A percentile compares a stretch with the other conserved stretches of the same genome.
Conservation (phyloP, 805 yeast species). For the Yueomyces sinensis region DNA sequence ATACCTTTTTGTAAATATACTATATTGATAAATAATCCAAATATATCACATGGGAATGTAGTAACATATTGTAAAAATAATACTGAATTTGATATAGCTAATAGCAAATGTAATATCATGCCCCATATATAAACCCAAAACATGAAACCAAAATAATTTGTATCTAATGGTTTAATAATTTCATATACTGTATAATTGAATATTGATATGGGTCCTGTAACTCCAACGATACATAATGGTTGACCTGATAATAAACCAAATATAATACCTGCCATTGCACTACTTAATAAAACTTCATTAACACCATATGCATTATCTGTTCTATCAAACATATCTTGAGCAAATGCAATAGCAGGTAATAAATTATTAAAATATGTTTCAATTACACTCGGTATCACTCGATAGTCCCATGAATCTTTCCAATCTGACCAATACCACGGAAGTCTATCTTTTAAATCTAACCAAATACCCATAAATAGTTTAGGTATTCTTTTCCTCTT, state of each 20-base stretch:
- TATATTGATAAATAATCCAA: slow-evolving; percentile 81
- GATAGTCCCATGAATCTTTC: slow-evolving; percentile 69
- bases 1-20: slow-evolving; percentile 87
- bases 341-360: slow-evolving; percentile 89
- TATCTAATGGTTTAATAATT: slow-evolving; percentile 22
- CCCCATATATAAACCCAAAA: slow-evolving; percentile 93
- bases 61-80: slow-evolving; percentile 60
- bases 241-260: slow-evolving; percentile 83
- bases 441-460: slow-evolving; percentile 25
- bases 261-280: slow-evolving; percentile 80
- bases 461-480: slow-evolving; percentile 23
- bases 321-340: slow-evolving; percentile 92
- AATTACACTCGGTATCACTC: slow-evolving; percentile 76
- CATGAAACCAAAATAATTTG: slow-evolving; percentile 78
- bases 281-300: slow-evolving; percentile 72
- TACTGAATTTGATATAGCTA: slow-evolving; percentile 61
- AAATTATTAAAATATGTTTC: slow-evolving; percentile 83
- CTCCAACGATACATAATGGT: slow-evolving; percentile 91
- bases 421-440: slow-evolving; percentile 73
- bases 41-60: slow-evolving; percentile 77
- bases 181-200: slow-evolving; percentile 73
- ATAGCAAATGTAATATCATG: slow-evolving; percentile 60
- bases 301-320: slow-evolving; percentile 82
- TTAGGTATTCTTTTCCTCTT: slow-evolving; percentile 10
- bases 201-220: slow-evolving; percentile 89